These are phyloP conservation scores for Leccinum imitatum DNA, from an alignment of 768 basidiomycete species.

Conservation along the genomic window DNA sequence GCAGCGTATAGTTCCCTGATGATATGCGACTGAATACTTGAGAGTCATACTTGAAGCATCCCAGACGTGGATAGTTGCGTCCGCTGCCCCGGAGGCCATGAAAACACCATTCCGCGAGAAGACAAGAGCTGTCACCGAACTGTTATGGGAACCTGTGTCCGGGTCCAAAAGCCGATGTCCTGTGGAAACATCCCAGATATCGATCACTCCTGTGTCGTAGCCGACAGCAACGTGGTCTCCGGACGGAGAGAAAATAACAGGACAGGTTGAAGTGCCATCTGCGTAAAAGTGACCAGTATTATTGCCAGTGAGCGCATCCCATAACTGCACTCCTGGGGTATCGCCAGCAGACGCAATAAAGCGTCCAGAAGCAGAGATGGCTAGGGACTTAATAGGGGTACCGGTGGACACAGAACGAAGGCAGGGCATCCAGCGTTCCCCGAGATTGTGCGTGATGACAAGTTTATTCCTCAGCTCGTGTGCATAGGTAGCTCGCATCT, in stretches of 20 bases:
- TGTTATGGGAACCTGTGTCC: background rate
- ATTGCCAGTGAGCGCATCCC: constrained; percentile 17
- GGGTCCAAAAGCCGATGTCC: constrained; percentile 13
- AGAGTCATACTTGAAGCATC: constrained; percentile 5
- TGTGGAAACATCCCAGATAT: constrained; percentile 21
- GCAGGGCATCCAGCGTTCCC: constrained; percentile 15
- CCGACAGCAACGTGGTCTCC: constrained; percentile 18
- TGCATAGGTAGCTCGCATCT: constrained; percentile 13
- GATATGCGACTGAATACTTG: constrained; percentile 13
- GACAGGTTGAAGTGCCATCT: constrained; percentile 9
- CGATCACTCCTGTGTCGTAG: constrained; percentile 11
- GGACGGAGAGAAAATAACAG: constrained; percentile 17
- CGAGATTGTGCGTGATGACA: constrained; percentile 8
- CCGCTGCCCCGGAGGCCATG: constrained; percentile 17
- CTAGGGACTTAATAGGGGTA: constrained; percentile 12
- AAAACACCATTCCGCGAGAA: constrained; percentile 12
- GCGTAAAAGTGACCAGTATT: constrained; percentile 15
- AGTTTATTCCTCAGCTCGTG: constrained; percentile 14
- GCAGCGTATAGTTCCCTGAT: constrained; percentile 14
- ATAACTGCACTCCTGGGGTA: constrained; percentile 38
- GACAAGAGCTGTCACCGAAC: constrained; percentile 9
- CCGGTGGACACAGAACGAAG: constrained; percentile 14
- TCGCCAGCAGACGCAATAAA: constrained; percentile 19
- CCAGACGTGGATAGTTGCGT: constrained; percentile 20
- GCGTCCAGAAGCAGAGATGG: constrained; percentile 18